These are phyloP conservation scores for Myxozyma sirexii DNA, from an alignment of 805 yeast genomes.

Conservation along the genomic window DNA sequence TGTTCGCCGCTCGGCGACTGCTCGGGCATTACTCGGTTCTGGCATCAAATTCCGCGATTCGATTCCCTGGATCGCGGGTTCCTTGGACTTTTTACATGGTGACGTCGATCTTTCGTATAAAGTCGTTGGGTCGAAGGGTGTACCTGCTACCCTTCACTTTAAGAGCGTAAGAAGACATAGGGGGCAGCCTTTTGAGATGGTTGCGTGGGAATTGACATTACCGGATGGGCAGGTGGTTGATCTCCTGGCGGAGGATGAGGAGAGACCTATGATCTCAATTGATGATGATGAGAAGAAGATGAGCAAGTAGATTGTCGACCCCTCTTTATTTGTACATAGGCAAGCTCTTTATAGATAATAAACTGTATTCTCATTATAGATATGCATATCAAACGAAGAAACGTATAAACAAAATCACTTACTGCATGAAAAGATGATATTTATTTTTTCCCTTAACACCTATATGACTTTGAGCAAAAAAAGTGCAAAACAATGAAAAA, in stretches of 20 bases:
- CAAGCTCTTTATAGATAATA: not conserved
- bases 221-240: constrained; percentile 46
- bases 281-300: not conserved
- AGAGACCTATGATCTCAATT: not conserved
- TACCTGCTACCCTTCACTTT: constrained; percentile 56
- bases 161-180: constrained; percentile 70
- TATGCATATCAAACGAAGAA: not conserved
- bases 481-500: not conserved
- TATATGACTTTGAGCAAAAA: not conserved
- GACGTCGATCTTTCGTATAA: constrained; percentile 70
- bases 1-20: constrained; percentile 70
- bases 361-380: not conserved
- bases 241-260: constrained; percentile 48
- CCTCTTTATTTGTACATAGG: not conserved
- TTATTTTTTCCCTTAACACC: not conserved
- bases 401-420: not conserved
- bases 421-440: not conserved
- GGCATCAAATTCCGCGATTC: constrained; percentile 72
- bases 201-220: constrained; percentile 63
- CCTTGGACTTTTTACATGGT: constrained; percentile 80
- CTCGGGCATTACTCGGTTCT: constrained; percentile 67
- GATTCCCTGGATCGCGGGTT: constrained; percentile 89
- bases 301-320: not conserved
- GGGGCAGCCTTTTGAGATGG: constrained; percentile 58
- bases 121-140: constrained; percentile 65